Base-by-base conservation (phyloP, 1,284 basidiomycete genomes). In the Coniophora puteana region DNA sequence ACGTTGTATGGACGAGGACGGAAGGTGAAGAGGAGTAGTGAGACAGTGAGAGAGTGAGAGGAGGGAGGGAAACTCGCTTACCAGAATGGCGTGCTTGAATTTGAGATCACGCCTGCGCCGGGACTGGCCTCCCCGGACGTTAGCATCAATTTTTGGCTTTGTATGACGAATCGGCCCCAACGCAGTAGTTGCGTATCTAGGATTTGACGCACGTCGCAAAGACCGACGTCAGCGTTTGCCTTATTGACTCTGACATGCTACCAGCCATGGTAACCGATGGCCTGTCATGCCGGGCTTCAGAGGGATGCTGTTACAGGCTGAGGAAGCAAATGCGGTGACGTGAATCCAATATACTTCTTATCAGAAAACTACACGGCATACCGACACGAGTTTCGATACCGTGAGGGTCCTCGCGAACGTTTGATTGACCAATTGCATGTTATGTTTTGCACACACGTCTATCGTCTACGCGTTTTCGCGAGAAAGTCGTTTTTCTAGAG, bases 381-480 rank as follows among this genome's bases (percentile, higher is more conserved):
- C 83, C 67, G 26, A 89, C 83, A 31, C 90, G 76, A 33, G 79
- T 78, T 17, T 92, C 91, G 42, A 97, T 86, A 2, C 90, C 90
- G 28, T 93, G 90, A 0, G 93, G 93, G 3, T 92, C 70, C 74
- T 95, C 93, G 57, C 96, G 93, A 0, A 97, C 93, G 52, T 94
- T 94, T 37, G 87, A 96, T 50, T 90, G 86, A 0, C 93, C 93
- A 18, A 97, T 87, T 25, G 93, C 93, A 54, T 97, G 93, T 0
- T 91, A 91, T n/a, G 93, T 95, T 7, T 89, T n/a, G n/a, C n/a
- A n/a, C n/a, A n/a, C 88, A 50, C 93, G 91, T 41, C 88, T 82
- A 48, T 72, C 74, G 52, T 73, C 72, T 74, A 40, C n/a, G 43
- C 30, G 17, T 21, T 22, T 20, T 24, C 32, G n/a, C 14, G 18